Evolutionary conservation across 768 basidiomycete species (phyloP), one percentile per base, ranked within the genome.

Genomic region (Mycena rebaudengoi): DNA sequence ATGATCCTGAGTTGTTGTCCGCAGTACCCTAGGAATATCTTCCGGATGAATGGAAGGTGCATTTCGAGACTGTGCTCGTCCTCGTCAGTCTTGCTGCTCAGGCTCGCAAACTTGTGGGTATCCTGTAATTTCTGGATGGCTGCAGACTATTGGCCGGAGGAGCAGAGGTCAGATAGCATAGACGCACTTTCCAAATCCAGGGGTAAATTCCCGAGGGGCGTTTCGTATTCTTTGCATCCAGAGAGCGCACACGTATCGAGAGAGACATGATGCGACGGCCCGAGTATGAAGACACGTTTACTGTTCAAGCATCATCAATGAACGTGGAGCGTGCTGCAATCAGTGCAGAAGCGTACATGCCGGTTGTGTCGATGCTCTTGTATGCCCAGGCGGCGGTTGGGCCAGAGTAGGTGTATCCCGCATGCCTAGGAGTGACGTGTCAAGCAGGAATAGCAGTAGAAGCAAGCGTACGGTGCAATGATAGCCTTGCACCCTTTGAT

Each of bases 11-110:
- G 29, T 56, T 6, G 26, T 16, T 32, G 43, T 39, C 10, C 1
- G 14, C 3, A 32, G 66, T 71, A 95, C 94, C 88, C 88, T 75
- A 92, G 83, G 63, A 97, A 98, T 12, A 91, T 78, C 75, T 94
- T 94, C 50, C 92, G 86, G 40, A 98, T 80, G 74, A 94, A 96
- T 6, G 97, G 96, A 18, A 99, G 84, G 71, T 99, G 96, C 94
- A 99, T 96, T 79, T 99, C 98, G 56, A 99, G 88, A 72, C 94
- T 96, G 74, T 99, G 98, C 71, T 99, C 98, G 28, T 91, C 94
- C 76, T 96, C 95, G 72, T 99, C 98, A 2, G 88, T 88, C 2
- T 78, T 70, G 3, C 83, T 67, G 18, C 78, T 79, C 87, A 99
- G 89, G 11, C 82, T 78, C 35, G 85, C 82, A 69, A 99, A 99